Conservation (phyloP, 2,329 filamentous ascomycete species). For the Chrysoporthe cubensis region DNA sequence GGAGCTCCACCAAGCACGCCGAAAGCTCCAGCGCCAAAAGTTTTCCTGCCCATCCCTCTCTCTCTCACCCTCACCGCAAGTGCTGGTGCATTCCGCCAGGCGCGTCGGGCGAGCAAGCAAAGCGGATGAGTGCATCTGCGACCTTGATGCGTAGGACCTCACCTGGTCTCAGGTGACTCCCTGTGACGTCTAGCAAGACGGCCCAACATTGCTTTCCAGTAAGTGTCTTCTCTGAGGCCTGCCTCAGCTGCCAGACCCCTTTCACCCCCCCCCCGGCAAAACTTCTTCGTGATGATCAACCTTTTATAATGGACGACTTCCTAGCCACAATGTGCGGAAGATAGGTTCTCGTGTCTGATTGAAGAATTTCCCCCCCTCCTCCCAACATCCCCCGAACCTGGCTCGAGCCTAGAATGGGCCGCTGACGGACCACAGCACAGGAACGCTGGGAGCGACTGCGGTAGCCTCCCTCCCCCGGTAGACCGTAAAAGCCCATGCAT, state of each 20-base stretch:
- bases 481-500: no score
- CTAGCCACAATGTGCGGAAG: conserved; percentile 17
- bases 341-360: conserved; percentile 2
- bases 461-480: no score
- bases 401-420: neutral
- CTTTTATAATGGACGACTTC: conserved; percentile 17
- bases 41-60: no score
- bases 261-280: neutral
- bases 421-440: neutral
- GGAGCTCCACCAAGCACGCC: no score
- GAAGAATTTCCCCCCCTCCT: neutral
- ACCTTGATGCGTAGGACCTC: no score
- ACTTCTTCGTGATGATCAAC: conserved; percentile 11
- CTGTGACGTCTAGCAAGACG: neutral
- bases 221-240: neutral
- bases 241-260: neutral
- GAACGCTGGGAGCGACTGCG: neutral
- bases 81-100: no score
- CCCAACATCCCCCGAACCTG: neutral
- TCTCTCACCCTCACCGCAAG: no score
- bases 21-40: no score
- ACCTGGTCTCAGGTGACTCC: no score
- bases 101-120: no score
- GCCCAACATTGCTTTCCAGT: neutral
- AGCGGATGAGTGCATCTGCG: no score